Evolutionary conservation across 2,329 filamentous ascomycete species (phyloP).

Genomic region (Calycina marina): DNA sequence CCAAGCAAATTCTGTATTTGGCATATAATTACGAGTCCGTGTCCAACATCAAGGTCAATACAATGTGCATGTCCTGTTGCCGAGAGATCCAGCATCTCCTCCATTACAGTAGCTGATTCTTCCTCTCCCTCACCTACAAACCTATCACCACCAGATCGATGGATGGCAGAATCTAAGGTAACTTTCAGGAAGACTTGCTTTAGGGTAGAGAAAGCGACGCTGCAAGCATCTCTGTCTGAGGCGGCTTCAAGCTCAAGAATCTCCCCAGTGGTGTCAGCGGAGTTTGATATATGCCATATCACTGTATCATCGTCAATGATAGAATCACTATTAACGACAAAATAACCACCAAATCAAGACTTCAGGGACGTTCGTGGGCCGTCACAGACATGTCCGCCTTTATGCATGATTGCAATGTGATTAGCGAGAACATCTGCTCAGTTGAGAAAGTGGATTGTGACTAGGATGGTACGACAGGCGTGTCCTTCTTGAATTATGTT

Average conservation of each 20-base stretch:
- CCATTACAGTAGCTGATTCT: conserved; percentile 7
- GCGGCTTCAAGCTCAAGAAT: conserved; percentile 37
- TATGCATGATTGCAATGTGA: conserved; percentile 49
- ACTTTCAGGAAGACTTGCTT: conserved; percentile 55
- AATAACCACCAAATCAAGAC: conserved; percentile 43
- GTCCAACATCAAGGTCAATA: conserved; percentile 33
- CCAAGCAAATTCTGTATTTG: conserved; percentile 45
- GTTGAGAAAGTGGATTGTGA: conserved; percentile 55
- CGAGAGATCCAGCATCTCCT: conserved; percentile 14
- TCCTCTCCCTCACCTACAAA: conserved; percentile 12
- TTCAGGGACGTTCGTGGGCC: conserved; percentile 51
- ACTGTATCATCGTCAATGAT: conserved; percentile 6
- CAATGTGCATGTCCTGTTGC: conserved; percentile 13
- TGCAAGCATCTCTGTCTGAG: conserved; percentile 37
- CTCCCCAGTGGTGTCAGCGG: conserved; percentile 37
- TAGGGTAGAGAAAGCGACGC: conserved; percentile 47
- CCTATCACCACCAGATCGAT: conserved; percentile 14
- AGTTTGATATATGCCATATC: conserved; percentile 25
- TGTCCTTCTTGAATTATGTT: conserved; percentile 50
- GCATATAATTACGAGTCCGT: conserved; percentile 35
- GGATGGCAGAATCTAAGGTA: conserved; percentile 35
- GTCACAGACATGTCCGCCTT: conserved; percentile 45
- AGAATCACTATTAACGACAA: conserved; percentile 24
- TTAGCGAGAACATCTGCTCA: conserved; percentile 48
- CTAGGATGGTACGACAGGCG: conserved; percentile 42